These are phyloP conservation scores for Exidia glandulosa DNA, from an alignment of 768 basidiomycete genomes.

Conservation along the genomic window DNA sequence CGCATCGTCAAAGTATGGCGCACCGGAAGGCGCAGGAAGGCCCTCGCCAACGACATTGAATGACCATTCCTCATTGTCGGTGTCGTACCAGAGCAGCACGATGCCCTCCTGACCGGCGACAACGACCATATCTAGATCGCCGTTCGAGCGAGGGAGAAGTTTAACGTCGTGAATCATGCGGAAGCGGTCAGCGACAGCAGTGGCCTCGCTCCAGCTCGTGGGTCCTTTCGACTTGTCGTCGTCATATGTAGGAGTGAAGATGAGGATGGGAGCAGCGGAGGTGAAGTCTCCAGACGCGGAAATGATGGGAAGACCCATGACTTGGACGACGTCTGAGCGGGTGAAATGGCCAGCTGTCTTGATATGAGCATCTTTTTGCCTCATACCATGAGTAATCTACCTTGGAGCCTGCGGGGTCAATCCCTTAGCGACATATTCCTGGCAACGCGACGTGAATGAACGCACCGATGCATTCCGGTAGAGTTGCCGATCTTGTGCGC, in stretches of 20 bases:
- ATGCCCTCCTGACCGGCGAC: constrained; percentile 12
- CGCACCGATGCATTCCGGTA: constrained; percentile 10
- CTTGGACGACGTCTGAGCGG: constrained; percentile 1
- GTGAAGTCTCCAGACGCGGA: constrained; percentile 8
- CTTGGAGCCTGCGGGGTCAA: neutral
- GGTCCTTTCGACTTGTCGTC: neutral
- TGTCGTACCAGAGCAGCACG: constrained; percentile 4
- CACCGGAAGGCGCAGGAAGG: neutral
- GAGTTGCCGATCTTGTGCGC: constrained; percentile 6
- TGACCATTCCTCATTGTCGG: neutral
- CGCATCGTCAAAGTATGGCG: constrained; percentile 3
- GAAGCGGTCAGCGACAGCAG: neutral
- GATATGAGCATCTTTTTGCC: neutral
- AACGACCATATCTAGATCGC: constrained; percentile 8
- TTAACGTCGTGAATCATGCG: constrained; percentile 10
- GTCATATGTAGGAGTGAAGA: constrained; percentile 9
- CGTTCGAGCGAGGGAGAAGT: constrained; percentile 1
- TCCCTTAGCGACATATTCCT: neutral
- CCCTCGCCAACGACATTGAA: neutral
- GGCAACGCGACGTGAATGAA: neutral
- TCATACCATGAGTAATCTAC: neutral
- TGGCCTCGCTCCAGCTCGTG: neutral
- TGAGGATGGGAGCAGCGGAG: constrained; percentile 10
- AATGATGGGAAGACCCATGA: constrained; percentile 10
- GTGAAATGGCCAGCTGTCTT: constrained; percentile 9